Percentiles rank a stretch among this genome's conserved stretches.
Conservation (phyloP, 2,329 filamentous ascomycete species). For the Thielaviopsis ethacetica region DNA sequence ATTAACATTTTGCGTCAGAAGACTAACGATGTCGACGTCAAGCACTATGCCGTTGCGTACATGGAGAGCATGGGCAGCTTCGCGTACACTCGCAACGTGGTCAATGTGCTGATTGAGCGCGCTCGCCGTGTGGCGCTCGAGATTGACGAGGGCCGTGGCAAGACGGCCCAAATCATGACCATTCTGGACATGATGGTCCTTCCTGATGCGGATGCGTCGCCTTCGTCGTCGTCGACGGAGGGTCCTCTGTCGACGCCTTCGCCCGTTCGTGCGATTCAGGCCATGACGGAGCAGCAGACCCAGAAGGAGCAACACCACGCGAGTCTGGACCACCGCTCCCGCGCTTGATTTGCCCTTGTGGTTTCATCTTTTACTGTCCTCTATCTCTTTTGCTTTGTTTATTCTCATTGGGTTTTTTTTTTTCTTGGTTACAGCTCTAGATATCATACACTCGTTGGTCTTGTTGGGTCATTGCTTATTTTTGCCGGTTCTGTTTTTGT, state of each 20-base stretch:
- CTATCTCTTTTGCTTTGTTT: not conserved
- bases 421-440: not conserved
- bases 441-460: not conserved
- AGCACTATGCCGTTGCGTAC: constrained; percentile 76
- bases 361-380: not conserved
- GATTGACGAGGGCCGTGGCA: constrained; percentile 44
- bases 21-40: constrained; percentile 72
- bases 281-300: not conserved
- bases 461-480: not conserved
- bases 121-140: constrained; percentile 46
- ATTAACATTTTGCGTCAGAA: constrained; percentile 89
- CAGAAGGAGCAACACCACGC: constrained; percentile 4
- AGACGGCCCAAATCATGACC: constrained; percentile 39
- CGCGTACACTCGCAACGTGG: constrained; percentile 59
- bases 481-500: not conserved
- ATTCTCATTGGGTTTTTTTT: not conserved
- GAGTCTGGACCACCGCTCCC: not conserved
- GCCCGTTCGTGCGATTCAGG: constrained; percentile 2
- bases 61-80: constrained; percentile 88
- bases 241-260: not conserved
- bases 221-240: not conserved
- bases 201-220: not conserved
- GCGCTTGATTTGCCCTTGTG: too few relatives aligned
- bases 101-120: constrained; percentile 45
- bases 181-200: constrained; percentile 52